A percentile compares a stretch with the other conserved stretches of the same genome.
Evolutionary conservation across 352 stramenopile species (phyloP).

Genomic region (Globisporangium abappressorium): DNA sequence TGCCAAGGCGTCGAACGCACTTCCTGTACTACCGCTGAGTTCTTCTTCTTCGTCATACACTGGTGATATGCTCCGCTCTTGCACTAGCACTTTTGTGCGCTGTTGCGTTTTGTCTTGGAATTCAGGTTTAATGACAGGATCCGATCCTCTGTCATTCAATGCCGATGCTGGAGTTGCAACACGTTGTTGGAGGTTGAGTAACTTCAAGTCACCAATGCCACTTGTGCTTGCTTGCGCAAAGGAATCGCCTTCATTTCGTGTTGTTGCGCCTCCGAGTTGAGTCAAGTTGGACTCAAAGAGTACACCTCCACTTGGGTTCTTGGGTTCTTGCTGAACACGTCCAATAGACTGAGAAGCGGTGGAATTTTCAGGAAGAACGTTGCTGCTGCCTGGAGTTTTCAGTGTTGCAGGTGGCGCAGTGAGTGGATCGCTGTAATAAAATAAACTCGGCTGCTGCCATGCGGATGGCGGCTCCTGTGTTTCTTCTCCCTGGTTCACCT

Average conservation of each 20-base stretch:
- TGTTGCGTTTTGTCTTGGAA: background rate
- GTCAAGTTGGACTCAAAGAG: background rate
- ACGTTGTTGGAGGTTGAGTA: background rate
- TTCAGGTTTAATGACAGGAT: background rate
- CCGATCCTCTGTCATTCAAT: background rate
- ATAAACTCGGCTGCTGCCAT: conserved; percentile 20
- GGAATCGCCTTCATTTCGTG: background rate
- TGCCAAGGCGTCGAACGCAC: conserved; percentile 13
- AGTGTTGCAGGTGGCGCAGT: background rate
- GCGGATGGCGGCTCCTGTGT: background rate
- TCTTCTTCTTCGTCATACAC: conserved; percentile 2
- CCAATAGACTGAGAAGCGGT: background rate
- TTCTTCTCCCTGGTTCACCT: background rate
- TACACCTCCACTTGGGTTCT: background rate
- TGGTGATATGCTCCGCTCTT: background rate
- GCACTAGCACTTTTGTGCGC: background rate
- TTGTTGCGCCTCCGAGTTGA: background rate
- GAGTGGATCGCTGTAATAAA: conserved; percentile 22
- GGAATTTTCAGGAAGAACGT: background rate
- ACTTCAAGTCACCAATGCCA: background rate
- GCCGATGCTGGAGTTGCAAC: no score
- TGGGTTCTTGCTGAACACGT: background rate
- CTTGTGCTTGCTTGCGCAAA: background rate
- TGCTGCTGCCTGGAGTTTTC: conserved; percentile 2
- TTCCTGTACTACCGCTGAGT: background rate